These are phyloP conservation scores for Saturnispora zaruensis DNA, from an alignment of 805 yeast species.

Conservation along the genomic window DNA sequence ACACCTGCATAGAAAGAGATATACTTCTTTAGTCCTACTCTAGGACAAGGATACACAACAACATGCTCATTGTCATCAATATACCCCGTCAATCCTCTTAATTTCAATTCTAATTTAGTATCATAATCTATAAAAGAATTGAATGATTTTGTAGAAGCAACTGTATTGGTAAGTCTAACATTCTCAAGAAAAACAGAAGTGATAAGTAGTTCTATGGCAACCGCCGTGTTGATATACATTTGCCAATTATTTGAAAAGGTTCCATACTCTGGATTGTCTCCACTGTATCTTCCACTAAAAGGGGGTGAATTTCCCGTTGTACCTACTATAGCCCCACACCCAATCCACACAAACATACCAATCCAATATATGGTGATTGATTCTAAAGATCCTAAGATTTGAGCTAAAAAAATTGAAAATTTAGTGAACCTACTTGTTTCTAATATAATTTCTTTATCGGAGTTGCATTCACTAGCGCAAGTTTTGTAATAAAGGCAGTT, in stretches of 20 bases:
- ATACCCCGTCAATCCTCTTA: background rate
- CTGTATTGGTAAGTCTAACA: constrained; percentile 31
- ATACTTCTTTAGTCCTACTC: constrained; percentile 10
- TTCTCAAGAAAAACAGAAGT: constrained; percentile 32
- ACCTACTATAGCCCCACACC: constrained; percentile 11
- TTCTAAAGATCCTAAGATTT: constrained; percentile 27
- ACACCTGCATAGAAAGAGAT: constrained; percentile 32
- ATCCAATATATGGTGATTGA: constrained; percentile 30
- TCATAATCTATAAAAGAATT: constrained; percentile 23
- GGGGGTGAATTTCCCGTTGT: constrained; percentile 26
- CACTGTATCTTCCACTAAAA: constrained; percentile 5
- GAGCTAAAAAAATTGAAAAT: constrained; percentile 20
- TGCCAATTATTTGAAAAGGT: constrained; percentile 33
- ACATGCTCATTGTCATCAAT: constrained; percentile 20
- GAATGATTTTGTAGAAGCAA: constrained; percentile 19
- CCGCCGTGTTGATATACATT: constrained; percentile 34
- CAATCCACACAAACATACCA: constrained; percentile 33
- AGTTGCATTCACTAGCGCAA: constrained; percentile 6
- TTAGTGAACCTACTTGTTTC: constrained; percentile 28
- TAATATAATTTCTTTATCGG: constrained; percentile 13
- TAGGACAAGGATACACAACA: constrained; percentile 22
- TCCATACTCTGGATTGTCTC: constrained; percentile 8
- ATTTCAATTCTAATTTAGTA: constrained; percentile 22
- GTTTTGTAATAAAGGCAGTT: background rate
- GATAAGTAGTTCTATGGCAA: constrained; percentile 30